Evolutionary conservation across 1,139 yeast genomes (phyloP).

Genomic region (Nakaseomyces delphensis): DNA sequence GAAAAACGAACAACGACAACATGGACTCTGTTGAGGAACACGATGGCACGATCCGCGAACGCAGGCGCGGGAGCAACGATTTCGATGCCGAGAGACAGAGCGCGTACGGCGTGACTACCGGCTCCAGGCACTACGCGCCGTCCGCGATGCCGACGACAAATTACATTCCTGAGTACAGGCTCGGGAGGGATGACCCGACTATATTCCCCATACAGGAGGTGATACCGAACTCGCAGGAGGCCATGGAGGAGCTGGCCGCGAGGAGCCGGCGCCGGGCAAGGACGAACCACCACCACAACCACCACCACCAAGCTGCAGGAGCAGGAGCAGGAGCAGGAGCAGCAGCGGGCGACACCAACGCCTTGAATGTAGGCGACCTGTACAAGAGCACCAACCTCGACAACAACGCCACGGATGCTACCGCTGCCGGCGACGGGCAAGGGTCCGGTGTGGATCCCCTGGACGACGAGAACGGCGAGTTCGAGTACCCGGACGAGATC

Average conservation of each 20-base stretch:
- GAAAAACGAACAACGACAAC: too few relatives aligned
- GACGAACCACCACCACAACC: too few relatives aligned
- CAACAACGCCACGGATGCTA: constrained; percentile 4
- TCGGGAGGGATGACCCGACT: constrained; percentile 11
- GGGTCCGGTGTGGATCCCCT: constrained; percentile 7
- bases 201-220: constrained; percentile 28
- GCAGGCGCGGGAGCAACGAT: constrained; percentile 5
- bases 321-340: too few relatives aligned
- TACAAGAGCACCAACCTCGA: constrained; percentile 8
- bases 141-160: constrained; percentile 15
- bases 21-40: too few relatives aligned
- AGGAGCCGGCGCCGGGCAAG: constrained; percentile 4
- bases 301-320: background rate
- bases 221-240: constrained; percentile 19
- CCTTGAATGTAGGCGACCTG: constrained; percentile 15
- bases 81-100: constrained; percentile 4
- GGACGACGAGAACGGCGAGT: constrained; percentile 2
- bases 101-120: background rate
- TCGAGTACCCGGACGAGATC: constrained; percentile 9
- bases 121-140: constrained; percentile 5
- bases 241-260: constrained; percentile 4
- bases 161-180: constrained; percentile 22
- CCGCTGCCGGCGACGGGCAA: constrained; percentile 4
- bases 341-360: constrained; percentile 15
- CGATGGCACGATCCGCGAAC: background rate